Percentiles rank a stretch among this genome's conserved stretches.
Conservation (phyloP, 2,329 filamentous ascomycete species). For the Epichloe coenophiala region DNA sequence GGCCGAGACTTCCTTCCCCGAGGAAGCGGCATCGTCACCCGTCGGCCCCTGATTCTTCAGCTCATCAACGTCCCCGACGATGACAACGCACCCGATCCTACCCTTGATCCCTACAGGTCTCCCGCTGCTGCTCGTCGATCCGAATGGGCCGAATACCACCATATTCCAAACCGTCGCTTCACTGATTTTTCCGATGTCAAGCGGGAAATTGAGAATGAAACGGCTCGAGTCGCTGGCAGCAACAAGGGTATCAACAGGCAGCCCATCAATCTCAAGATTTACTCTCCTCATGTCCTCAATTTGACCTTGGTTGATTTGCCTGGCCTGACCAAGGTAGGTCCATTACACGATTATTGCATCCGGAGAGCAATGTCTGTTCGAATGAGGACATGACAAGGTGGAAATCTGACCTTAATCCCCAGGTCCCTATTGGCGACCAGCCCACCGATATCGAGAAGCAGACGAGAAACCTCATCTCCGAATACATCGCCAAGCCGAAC, state of each 20-base stretch:
- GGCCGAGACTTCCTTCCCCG: conserved; percentile 93
- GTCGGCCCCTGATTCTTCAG: conserved; percentile 87
- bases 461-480: conserved; percentile 86
- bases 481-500: conserved; percentile 98
- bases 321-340: conserved; percentile 74
- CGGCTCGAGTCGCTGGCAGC: conserved; percentile 75
- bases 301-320: conserved; percentile 92
- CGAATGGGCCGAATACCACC: conserved; percentile 92
- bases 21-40: conserved; percentile 91
- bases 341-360: conserved; percentile 1
- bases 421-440: conserved; percentile 95
- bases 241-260: conserved; percentile 98
- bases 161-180: conserved; percentile 79
- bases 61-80: conserved; percentile 92
- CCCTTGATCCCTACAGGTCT: conserved; percentile 61
- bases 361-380: conserved; percentile 6
- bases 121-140: conserved; percentile 53
- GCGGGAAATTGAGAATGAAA: conserved; percentile 94
- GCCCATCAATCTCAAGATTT: conserved; percentile 97
- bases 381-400: neutral
- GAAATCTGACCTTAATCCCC: neutral
- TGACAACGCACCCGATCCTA: conserved; percentile 49
- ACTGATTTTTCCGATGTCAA: conserved; percentile 89
- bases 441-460: conserved; percentile 98
- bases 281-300: conserved; percentile 92